Percentiles rank a stretch among this genome's conserved stretches.
Evolutionary conservation across 495 filamentous ascomycete genomes (phyloP).

Genomic region (Neurospora cerealis): DNA sequence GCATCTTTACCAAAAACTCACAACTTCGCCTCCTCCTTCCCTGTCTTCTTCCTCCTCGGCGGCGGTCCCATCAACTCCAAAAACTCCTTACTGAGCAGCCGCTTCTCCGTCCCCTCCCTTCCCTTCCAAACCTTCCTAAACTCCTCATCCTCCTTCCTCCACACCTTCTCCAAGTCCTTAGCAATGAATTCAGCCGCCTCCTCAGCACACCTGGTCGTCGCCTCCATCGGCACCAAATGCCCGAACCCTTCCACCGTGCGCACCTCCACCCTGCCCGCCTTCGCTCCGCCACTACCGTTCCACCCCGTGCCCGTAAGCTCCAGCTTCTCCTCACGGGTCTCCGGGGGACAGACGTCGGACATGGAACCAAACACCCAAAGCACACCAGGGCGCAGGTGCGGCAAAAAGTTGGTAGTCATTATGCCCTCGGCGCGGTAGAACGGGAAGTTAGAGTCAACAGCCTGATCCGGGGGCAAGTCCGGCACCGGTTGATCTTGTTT

Average conservation of each 20-base stretch:
- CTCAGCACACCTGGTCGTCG: conserved; percentile 52
- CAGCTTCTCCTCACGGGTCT: conserved; percentile 45
- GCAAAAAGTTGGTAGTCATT: conserved; percentile 52
- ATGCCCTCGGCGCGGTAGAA: conserved; percentile 72
- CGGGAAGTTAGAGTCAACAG: conserved; percentile 26
- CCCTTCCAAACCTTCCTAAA: conserved; percentile 46
- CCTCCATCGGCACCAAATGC: conserved; percentile 81
- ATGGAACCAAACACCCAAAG: conserved; percentile 70
- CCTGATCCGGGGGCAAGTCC: background rate
- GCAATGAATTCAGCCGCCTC: conserved; percentile 53
- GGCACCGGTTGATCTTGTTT: conserved; percentile 12
- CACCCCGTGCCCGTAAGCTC: conserved; percentile 51
- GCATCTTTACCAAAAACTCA: background rate
- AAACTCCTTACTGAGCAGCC: conserved; percentile 35
- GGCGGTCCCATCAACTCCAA: conserved; percentile 13
- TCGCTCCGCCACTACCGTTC: conserved; percentile 58
- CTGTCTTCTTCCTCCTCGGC: background rate
- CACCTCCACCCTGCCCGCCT: conserved; percentile 57
- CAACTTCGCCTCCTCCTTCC: background rate
- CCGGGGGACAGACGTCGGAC: conserved; percentile 51
- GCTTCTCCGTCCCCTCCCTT: conserved; percentile 40
- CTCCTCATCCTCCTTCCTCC: conserved; percentile 51
- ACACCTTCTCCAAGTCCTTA: conserved; percentile 46
- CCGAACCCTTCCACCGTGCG: conserved; percentile 58
- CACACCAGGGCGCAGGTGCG: conserved; percentile 62